A percentile compares a stretch with the other conserved stretches of the same genome.
phyloP scores from a whole-genome alignment of 768 basidiomycete species.

The Suillus tomentosus region DNA sequence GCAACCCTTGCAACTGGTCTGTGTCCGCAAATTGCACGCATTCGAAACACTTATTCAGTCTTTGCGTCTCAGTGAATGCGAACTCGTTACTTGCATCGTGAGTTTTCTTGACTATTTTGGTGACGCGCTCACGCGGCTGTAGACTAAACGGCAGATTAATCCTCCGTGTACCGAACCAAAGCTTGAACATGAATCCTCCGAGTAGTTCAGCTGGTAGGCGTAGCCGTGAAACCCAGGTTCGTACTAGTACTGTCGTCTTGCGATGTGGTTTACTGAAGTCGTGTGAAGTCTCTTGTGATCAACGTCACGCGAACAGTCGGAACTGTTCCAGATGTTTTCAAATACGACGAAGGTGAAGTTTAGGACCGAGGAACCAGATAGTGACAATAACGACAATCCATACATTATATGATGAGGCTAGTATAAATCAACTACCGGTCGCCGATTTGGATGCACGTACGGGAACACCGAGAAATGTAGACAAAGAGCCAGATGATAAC shows the following conservation, averaged over 20 bases:
- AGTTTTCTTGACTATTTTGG: background rate
- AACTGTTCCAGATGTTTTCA: background rate
- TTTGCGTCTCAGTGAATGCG: background rate
- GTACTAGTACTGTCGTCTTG: background rate
- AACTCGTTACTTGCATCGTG: slow-evolving; percentile 8
- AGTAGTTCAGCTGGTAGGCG: background rate
- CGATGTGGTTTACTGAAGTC: background rate
- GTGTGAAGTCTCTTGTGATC: background rate
- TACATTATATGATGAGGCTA: background rate
- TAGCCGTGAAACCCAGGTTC: background rate
- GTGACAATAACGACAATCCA: background rate
- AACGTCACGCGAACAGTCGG: background rate
- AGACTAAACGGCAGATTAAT: slow-evolving; percentile 4
- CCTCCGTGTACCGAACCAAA: background rate
- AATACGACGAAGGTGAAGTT: background rate
- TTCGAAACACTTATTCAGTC: background rate
- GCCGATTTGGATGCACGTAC: background rate
- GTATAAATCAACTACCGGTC: background rate
- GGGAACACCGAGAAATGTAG: background rate
- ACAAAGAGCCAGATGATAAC: background rate
- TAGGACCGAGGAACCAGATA: background rate
- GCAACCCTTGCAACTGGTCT: slow-evolving; percentile 2
- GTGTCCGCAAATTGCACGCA: background rate
- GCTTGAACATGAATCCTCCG: background rate
- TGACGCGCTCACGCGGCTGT: background rate